Conservation (phyloP, 108 stramenopile genomes). For the Hondaea fermentalgiana region DNA sequence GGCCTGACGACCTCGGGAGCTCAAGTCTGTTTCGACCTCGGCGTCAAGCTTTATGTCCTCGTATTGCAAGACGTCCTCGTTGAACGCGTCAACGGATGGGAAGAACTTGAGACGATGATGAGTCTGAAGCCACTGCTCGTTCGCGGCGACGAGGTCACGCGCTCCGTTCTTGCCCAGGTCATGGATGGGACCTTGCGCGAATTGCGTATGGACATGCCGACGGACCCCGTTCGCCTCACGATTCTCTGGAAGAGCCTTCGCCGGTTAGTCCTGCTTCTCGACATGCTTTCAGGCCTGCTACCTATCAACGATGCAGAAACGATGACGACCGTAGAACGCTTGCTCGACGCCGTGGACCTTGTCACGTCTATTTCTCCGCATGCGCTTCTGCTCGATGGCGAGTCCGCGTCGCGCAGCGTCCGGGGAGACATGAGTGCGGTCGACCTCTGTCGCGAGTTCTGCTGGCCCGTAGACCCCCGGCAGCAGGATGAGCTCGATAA, state of each 20-base stretch:
- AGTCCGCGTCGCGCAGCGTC: not conserved
- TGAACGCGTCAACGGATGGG: not conserved
- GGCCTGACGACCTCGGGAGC: not conserved
- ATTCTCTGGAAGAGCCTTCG: not conserved
- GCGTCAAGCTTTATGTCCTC: not conserved
- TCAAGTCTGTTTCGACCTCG: conserved; percentile 5
- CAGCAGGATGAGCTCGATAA: not conserved
- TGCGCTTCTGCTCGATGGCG: not conserved
- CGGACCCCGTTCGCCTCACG: not conserved
- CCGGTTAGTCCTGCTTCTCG: not conserved
- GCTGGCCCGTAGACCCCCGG: not conserved
- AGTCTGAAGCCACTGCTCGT: not conserved
- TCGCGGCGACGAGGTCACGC: not conserved
- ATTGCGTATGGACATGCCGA: not conserved
- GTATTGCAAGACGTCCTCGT: not conserved
- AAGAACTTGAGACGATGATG: not conserved
- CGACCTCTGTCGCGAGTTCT: not conserved
- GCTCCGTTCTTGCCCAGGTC: not conserved
- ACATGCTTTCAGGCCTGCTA: not conserved
- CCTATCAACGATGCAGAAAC: not conserved
- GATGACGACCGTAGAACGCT: not conserved
- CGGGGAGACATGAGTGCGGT: not conserved
- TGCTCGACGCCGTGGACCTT: not conserved
- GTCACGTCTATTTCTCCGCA: not conserved
- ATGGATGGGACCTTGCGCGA: not conserved